Evolutionary conservation across 306 rosid species (phyloP), one percentile per base, ranked within the genome.

Genomic region (Biancaea sappan): DNA sequence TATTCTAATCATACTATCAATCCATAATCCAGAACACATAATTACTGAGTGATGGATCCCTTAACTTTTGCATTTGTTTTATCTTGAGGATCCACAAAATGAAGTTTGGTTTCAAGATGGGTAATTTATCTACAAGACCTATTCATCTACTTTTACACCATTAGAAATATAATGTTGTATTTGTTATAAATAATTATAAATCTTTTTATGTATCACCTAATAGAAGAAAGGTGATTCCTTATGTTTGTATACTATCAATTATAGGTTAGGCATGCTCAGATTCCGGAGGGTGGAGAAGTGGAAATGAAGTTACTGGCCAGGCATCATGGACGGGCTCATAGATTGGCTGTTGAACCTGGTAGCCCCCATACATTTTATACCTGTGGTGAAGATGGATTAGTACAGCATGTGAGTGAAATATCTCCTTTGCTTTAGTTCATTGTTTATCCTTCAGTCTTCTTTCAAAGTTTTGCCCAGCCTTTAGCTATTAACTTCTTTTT

Each of bases 361-460:
- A 94, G 98, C 83, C 89, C 97, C 59, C 86, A 88, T 80, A 88
- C 86, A 34, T 91, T 94, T 61, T 94, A 82, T 65, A 86, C 92
- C 26, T 94, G 97, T 11, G 98, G 96, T 78, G 98, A 94, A 86
- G 98, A 94, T 86, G 98, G 94, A 75, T 28, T 85, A 56, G 97
- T 91, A 60, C 97, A 91, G 40, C 97, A 89, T 82, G 97, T 94
- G 81, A 88, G 98, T 89, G 62, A 53, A 24, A 19, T 28, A 82
- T 60, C 50, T 41, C 75, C 57, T 58, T 74, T 53, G 11, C 72
- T 59, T 0, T 44, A 73, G 65, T 34, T 77, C 37, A 29, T 71
- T 24, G 24, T 72, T 69, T 28, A 54, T 67, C 31, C 10, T 18
- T 66, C 35, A 4, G 9, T 54, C 40, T 18, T 68, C 41, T 32